These are phyloP conservation scores for Gypsophila paniculata DNA, from an alignment of 179 eudicot species.

Conservation along the genomic window DNA sequence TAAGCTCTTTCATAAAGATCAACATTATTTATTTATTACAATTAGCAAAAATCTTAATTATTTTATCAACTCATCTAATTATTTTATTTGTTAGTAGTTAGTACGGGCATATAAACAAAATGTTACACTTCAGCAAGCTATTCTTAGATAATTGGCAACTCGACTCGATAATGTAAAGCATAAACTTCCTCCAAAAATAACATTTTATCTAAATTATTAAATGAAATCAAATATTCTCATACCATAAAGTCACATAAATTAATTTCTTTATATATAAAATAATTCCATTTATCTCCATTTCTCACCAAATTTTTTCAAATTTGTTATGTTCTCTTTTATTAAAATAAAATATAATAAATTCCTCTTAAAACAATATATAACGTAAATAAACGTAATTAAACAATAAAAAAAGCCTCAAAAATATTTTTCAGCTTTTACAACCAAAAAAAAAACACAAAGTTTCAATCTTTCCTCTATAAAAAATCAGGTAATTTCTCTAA, in stretches of 20 bases:
- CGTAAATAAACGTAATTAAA: slow-evolving; percentile 16
- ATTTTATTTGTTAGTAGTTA: too few species aligned
- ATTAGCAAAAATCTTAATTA: too few species aligned
- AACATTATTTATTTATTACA: too few species aligned
- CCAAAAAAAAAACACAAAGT: background rate
- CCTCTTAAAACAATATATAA: slow-evolving; percentile 22
- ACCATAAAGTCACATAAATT: background rate
- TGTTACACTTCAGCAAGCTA: slow-evolving; percentile 27
- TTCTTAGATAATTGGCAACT: slow-evolving; percentile 30
- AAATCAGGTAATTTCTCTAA: slow-evolving; percentile 27
- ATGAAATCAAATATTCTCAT: slow-evolving; percentile 17
- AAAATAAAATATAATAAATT: background rate
- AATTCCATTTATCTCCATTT: background rate
- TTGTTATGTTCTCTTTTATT: too few species aligned
- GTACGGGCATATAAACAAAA: background rate
- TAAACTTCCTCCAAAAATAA: background rate
- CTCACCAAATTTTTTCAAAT: slow-evolving; percentile 10
- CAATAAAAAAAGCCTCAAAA: slow-evolving; percentile 11
- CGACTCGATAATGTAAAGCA: slow-evolving; percentile 10
- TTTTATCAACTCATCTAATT: too few species aligned
- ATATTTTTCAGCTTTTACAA: slow-evolving; percentile 6
- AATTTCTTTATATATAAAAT: background rate
- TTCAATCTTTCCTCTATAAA: slow-evolving; percentile 11
- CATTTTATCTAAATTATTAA: background rate
- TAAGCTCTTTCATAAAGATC: too few species aligned